phyloP scores from a whole-genome alignment of 805 yeast genomes.

The Peterozyma xylosa region DNA sequence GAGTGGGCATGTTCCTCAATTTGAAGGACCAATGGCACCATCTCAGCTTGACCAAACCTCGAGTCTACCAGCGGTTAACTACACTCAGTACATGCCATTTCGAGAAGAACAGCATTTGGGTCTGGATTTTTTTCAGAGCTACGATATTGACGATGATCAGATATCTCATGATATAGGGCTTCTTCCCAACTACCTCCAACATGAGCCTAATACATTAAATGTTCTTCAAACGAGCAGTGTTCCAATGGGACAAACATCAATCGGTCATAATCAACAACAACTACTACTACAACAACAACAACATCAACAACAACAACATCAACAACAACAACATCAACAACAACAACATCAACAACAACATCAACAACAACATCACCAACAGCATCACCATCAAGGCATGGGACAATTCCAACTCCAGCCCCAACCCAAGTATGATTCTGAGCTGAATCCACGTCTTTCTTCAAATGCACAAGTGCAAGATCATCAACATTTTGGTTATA shows the following conservation, averaged over 20 bases:
- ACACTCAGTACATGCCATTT: too few relatives aligned
- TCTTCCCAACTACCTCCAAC: not conserved
- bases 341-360: slow-evolving; percentile 3
- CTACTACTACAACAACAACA: not conserved
- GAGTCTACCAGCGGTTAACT: too few relatives aligned
- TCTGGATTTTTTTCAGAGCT: not conserved
- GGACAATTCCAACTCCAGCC: too few relatives aligned
- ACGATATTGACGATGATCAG: not conserved
- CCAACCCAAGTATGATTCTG: too few relatives aligned
- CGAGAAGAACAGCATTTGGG: too few relatives aligned
- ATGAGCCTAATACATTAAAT: not conserved
- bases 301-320: not conserved
- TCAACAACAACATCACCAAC: slow-evolving; percentile 1
- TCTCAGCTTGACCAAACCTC: too few relatives aligned
- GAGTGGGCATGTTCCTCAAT: too few relatives aligned
- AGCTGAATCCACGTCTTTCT: too few relatives aligned
- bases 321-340: not conserved
- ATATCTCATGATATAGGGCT: not conserved
- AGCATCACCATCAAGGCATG: not conserved
- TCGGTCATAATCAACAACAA: not conserved
- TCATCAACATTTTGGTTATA: too few relatives aligned
- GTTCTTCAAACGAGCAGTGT: not conserved
- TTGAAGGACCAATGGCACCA: too few relatives aligned
- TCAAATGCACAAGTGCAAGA: too few relatives aligned
- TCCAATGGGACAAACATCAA: not conserved